These are phyloP conservation scores for Saccharata proteae DNA, from an alignment of 2,329 filamentous ascomycete genomes.

Conservation along the genomic window DNA sequence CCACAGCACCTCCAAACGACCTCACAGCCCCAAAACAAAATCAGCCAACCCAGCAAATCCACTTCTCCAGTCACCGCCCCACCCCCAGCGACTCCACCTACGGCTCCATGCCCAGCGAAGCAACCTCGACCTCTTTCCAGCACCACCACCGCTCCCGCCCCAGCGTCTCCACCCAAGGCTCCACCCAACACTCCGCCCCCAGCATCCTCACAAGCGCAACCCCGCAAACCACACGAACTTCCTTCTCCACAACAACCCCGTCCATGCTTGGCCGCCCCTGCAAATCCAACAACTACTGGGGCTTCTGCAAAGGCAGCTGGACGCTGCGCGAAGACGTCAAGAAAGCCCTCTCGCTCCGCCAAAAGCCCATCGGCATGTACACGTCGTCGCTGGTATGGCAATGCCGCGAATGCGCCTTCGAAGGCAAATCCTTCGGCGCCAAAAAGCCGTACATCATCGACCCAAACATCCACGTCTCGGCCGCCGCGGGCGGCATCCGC, in stretches of 20 bases:
- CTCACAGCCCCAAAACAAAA: too few species aligned
- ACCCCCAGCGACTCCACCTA: too few species aligned
- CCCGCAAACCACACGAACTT: conserved; percentile 10
- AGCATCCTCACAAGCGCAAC: conserved; percentile 14
- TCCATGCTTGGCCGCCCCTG: conserved; percentile 24
- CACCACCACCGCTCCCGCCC: too few species aligned
- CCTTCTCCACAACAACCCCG: conserved; percentile 17
- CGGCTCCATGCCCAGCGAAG: too few species aligned
- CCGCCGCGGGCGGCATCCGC: conserved; percentile 16
- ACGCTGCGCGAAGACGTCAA: conserved; percentile 20
- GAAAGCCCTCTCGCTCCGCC: conserved; percentile 20
- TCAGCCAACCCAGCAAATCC: too few species aligned
- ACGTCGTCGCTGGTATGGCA: conserved; percentile 21
- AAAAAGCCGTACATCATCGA: conserved; percentile 18
- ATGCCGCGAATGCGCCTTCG: conserved; percentile 23
- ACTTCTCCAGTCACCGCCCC: too few species aligned
- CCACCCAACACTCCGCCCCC: neutral
- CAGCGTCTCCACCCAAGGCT: too few species aligned
- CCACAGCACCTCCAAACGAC: conserved; percentile 1
- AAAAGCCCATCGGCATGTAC: conserved; percentile 23
- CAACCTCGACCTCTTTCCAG: too few species aligned
- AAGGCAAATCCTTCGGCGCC: conserved; percentile 16
- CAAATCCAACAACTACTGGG: conserved; percentile 29
- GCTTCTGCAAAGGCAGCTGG: conserved; percentile 30
- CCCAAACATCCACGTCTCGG: conserved; percentile 13